A percentile compares a stretch with the other conserved stretches of the same genome.
These are phyloP conservation scores for Talinum fruticosum DNA, from an alignment of 148 eudicot species.

Conservation along the genomic window DNA sequence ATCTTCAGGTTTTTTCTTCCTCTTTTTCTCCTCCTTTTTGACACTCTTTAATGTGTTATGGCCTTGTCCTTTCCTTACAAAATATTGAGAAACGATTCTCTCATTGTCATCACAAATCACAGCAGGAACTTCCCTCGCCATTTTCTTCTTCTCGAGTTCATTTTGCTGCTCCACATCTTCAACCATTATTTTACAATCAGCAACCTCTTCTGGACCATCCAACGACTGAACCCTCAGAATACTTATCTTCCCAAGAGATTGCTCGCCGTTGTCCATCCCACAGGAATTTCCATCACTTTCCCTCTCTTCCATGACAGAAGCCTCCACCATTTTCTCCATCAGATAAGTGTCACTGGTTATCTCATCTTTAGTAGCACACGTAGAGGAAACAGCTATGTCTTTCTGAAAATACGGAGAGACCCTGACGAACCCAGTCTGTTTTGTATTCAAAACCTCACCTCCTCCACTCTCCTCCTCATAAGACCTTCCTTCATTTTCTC, in stretches of 20 bases:
- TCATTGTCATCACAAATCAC: not conserved
- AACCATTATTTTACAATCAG: not conserved
- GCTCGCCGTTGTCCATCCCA: not conserved
- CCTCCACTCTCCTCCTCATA: not conserved
- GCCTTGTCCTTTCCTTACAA: not conserved
- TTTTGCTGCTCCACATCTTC: not conserved
- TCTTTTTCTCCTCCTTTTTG: slow-evolving; percentile 1
- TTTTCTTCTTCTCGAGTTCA: not conserved
- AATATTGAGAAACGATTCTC: slow-evolving; percentile 6
- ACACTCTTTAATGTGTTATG: not conserved
- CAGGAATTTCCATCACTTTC: not conserved
- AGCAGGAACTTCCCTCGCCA: not conserved
- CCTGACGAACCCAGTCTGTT: not conserved
- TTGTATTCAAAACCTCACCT: not conserved
- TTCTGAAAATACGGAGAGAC: not conserved
- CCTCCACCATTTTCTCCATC: not conserved
- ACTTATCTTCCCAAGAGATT: not conserved
- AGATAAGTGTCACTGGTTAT: not conserved
- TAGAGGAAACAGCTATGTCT: not conserved
- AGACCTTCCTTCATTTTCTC: not conserved
- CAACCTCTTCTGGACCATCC: not conserved
- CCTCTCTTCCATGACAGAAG: not conserved
- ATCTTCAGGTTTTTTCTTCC: not conserved
- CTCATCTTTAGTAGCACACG: not conserved
- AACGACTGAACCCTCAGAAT: not conserved